These are phyloP conservation scores for Thielaviopsis cerberus DNA, from an alignment of 2,329 filamentous ascomycete genomes.

Conservation along the genomic window DNA sequence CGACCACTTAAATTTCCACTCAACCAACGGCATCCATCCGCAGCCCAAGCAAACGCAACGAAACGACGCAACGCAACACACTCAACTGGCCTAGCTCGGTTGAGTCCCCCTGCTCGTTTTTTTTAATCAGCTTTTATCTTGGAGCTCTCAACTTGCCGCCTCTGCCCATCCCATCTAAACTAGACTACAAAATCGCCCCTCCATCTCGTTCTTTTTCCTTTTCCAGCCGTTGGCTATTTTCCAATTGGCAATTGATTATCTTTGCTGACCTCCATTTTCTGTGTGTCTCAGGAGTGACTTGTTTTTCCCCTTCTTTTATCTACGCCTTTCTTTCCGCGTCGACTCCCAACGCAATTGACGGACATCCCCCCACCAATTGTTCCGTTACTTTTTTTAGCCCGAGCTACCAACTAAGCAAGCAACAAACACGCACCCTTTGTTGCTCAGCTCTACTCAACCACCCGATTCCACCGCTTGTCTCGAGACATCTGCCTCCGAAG, in stretches of 20 bases:
- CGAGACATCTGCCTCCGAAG: slow-evolving; percentile 4
- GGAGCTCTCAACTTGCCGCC: background rate
- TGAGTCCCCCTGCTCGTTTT: background rate
- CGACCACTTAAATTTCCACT: background rate
- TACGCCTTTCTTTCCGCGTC: background rate
- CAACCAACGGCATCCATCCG: background rate
- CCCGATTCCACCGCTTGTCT: background rate
- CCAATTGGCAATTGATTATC: background rate
- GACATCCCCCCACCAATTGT: slow-evolving; percentile 10
- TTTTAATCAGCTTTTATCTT: background rate
- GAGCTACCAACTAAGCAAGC: background rate
- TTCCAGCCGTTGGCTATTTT: background rate
- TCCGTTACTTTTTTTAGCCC: slow-evolving; percentile 8
- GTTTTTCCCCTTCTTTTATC: background rate
- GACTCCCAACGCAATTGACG: slow-evolving; percentile 6
- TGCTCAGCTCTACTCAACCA: slow-evolving; percentile 3
- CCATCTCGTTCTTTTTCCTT: background rate
- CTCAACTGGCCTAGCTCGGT: background rate
- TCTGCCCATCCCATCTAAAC: background rate
- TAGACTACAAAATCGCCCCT: background rate
- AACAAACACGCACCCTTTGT: background rate
- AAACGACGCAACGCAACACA: background rate
- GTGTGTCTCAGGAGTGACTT: background rate
- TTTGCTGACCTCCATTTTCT: slow-evolving; percentile 1
- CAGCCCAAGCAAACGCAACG: background rate